phyloP scores from a whole-genome alignment of 2,329 filamentous ascomycete species.

The Gaeumannomyces tritici region DNA sequence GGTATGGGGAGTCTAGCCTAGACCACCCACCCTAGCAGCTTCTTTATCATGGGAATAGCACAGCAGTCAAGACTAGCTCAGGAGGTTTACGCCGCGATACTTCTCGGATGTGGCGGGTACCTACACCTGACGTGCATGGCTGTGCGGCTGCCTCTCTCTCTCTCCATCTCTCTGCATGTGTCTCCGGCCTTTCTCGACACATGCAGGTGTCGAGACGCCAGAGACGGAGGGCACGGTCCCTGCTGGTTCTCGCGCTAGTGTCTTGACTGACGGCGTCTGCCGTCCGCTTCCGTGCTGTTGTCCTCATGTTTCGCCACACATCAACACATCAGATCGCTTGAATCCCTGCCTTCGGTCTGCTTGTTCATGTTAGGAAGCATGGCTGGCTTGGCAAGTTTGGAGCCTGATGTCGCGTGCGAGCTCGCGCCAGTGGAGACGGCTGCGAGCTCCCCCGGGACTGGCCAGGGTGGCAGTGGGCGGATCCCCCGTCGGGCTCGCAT shows the following conservation, averaged over 20 bases:
- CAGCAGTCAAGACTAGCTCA: too few relatives aligned
- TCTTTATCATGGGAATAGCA: too few relatives aligned
- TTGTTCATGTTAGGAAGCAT: not conserved
- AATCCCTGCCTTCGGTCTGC: not conserved
- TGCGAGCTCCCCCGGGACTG: not conserved
- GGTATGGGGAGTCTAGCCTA: not conserved
- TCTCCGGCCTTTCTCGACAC: too few relatives aligned
- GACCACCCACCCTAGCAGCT: not conserved
- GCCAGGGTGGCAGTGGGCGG: too few relatives aligned
- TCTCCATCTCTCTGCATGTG: not conserved
- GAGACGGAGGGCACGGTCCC: not conserved
- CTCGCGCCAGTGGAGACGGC: not conserved
- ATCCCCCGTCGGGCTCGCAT: not conserved
- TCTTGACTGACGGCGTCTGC: not conserved
- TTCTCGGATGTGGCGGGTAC: not conserved
- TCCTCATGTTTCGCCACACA: not conserved
- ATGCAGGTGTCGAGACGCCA: not conserved
- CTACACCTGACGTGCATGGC: not conserved
- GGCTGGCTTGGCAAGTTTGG: not conserved
- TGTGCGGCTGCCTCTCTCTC: not conserved
- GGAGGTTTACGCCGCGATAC: not conserved
- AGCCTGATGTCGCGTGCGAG: not conserved
- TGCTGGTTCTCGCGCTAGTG: not conserved
- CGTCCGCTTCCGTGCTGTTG: not conserved
- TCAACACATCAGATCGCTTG: not conserved